Base-by-base conservation (phyloP, 192 early-diverging fungal species). In the Gryganskiella cystojenkinii region DNA sequence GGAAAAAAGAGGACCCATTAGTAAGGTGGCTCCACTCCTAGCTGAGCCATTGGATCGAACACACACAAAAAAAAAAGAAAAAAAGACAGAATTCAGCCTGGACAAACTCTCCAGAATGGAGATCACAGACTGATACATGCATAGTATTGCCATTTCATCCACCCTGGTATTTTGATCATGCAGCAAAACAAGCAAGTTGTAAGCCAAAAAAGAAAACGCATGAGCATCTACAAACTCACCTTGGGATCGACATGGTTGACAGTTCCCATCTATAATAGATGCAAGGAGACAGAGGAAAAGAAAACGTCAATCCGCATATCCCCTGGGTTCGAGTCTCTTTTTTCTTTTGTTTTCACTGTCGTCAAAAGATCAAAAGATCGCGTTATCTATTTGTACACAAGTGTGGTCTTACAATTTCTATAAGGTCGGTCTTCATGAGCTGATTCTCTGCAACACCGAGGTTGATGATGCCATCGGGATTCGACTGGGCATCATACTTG, bases 361-460 rank as follows among this genome's bases (percentile, higher is more conserved):
- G n/a, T n/a, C n/a, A n/a, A n/a, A n/a, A n/a, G n/a, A n/a, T n/a
- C 52, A 33, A 20, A 43, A 43, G 42, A 33, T 15, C 30, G 8
- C 31, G n/a, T 7, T 11, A 6, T 15, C 3, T 17, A 19, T 31
- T 20, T 49, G 8, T 22, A 31, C 20, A 40, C 27, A 31, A 35
- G 20, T 9, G 3, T 54, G 20, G 6, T 52, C 62, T 37, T 71
- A 91, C 85, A 83, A 91, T 90, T 27, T 86, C 72, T 2, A 86
- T 20, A 9, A 95, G 54, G 8, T 89, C 80, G 0, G 67, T 59
- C 49, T 54, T 61, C 73, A 91, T 90, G 24, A 94, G 85, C 51
- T 81, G 61, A 73, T 95, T 96, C 56, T 93, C 90, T 24, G 95
- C 95, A 1, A 92, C 82, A 37, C 94, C 94, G 1, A 94, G 81